A percentile compares a stretch with the other conserved stretches of the same genome.
phyloP scores from a whole-genome alignment of 2,329 filamentous ascomycete genomes.

The Dactylellina cionopaga region DNA sequence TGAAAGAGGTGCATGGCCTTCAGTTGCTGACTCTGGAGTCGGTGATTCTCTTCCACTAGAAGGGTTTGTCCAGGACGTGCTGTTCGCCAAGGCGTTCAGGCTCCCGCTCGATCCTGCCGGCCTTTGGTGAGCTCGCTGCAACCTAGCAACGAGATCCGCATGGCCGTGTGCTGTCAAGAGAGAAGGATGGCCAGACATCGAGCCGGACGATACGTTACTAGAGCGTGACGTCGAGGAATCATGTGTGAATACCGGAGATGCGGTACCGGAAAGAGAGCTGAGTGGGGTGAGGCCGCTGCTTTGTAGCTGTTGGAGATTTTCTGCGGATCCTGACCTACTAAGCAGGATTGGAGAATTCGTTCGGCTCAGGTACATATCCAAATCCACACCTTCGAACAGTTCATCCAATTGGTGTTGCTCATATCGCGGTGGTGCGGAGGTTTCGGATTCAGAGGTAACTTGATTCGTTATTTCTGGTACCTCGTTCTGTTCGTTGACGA shows the following conservation, averaged over 20 bases:
- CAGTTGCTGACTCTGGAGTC: conserved; percentile 18
- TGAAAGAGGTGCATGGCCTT: conserved; percentile 23
- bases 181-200: conserved; percentile 55
- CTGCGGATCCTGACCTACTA: conserved; percentile 79
- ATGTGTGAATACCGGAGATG: conserved; percentile 35
- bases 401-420: conserved; percentile 89
- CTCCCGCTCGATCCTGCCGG: conserved; percentile 62
- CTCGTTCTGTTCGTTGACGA: conserved; percentile 86
- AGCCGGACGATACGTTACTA: conserved; percentile 38
- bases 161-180: conserved; percentile 63
- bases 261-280: conserved; percentile 37
- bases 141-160: conserved; percentile 67
- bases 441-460: conserved; percentile 67
- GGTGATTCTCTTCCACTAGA: conserved; percentile 50
- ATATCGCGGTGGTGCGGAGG: conserved; percentile 88
- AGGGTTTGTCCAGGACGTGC: conserved; percentile 66
- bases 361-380: conserved; percentile 81
- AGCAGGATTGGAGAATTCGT: conserved; percentile 80
- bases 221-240: conserved; percentile 47
- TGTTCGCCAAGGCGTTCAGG: conserved; percentile 65
- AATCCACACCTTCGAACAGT: conserved; percentile 87
- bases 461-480: conserved; percentile 72
- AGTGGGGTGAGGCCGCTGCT: conserved; percentile 48
- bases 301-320: conserved; percentile 77
- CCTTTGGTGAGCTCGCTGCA: conserved; percentile 64